These are phyloP conservation scores for Coleophoma cylindrospora DNA, from an alignment of 2,329 filamentous ascomycete species.

Conservation along the genomic window DNA sequence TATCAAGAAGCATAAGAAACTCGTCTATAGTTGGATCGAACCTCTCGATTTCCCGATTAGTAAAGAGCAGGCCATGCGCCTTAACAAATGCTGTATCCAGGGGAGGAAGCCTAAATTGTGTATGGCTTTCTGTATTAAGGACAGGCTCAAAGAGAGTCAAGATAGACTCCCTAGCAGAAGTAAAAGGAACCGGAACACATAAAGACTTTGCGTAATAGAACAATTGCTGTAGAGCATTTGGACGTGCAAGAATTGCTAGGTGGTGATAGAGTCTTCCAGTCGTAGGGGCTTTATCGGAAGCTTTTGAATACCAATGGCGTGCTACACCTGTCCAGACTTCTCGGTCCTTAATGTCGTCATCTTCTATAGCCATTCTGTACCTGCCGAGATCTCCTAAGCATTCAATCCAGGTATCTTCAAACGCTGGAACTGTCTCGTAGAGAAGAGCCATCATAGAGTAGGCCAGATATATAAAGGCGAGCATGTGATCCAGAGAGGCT, in stretches of 20 bases:
- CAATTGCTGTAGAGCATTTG: conserved; percentile 62
- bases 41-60: conserved; percentile 38
- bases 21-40: conserved; percentile 39
- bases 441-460: conserved; percentile 88
- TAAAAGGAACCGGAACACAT: conserved; percentile 55
- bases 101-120: conserved; percentile 30
- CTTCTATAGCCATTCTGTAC: conserved; percentile 84
- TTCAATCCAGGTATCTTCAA: conserved; percentile 81
- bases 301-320: conserved; percentile 75
- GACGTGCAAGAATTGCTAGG: conserved; percentile 70
- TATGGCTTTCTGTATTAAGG: conserved; percentile 31
- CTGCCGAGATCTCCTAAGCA: conserved; percentile 79
- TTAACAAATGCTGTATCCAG: conserved; percentile 59
- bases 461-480: conserved; percentile 81
- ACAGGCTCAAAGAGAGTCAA: conserved; percentile 60
- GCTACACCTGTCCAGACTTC: conserved; percentile 80
- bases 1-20: conserved; percentile 50
- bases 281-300: conserved; percentile 66
- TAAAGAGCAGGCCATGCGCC: conserved; percentile 61
- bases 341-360: conserved; percentile 67
- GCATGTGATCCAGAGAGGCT: conserved; percentile 78
- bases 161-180: conserved; percentile 59
- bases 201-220: conserved; percentile 66
- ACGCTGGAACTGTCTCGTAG: conserved; percentile 78
- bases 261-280: conserved; percentile 85